Evolutionary conservation across 2,329 filamentous ascomycete species (phyloP).

Genomic region (Fonsecaea erecta): DNA sequence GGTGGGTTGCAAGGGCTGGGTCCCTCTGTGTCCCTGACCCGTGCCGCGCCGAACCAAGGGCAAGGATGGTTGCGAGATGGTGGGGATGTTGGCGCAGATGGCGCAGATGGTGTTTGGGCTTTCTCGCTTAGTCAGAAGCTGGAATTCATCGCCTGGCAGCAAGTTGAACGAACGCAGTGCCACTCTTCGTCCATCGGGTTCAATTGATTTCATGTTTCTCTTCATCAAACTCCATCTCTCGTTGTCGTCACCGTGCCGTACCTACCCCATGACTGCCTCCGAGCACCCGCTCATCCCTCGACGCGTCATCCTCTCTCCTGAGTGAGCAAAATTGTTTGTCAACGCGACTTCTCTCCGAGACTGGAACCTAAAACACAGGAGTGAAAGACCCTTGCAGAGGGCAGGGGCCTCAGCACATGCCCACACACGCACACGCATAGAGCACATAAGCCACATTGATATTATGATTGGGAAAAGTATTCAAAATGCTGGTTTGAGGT

Average conservation of each 20-base stretch:
- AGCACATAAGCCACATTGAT: not conserved
- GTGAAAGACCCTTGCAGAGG: constrained; percentile 9
- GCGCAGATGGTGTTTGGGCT: not conserved
- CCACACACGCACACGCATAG: not conserved
- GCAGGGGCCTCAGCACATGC: not conserved
- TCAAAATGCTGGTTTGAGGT: not conserved
- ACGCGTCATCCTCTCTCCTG: not conserved
- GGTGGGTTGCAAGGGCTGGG: not conserved
- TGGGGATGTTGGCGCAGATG: not conserved
- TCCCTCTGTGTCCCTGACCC: not conserved
- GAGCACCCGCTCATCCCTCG: not conserved
- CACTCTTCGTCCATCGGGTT: not conserved
- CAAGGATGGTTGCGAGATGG: not conserved
- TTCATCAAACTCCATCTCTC: not conserved
- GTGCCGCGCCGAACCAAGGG: not conserved
- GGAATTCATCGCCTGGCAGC: not conserved
- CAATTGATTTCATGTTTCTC: not conserved
- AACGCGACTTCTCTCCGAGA: not conserved
- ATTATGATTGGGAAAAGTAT: not conserved
- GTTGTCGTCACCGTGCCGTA: not conserved
- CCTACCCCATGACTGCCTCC: not conserved
- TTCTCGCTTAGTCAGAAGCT: not conserved
- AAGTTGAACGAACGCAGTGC: not conserved
- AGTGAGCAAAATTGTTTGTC: not conserved
- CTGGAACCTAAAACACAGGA: not conserved